Percentiles rank a stretch among this genome's conserved stretches.
phyloP scores from a whole-genome alignment of 2,329 filamentous ascomycete species.

The Pseudomassariella vexata region DNA sequence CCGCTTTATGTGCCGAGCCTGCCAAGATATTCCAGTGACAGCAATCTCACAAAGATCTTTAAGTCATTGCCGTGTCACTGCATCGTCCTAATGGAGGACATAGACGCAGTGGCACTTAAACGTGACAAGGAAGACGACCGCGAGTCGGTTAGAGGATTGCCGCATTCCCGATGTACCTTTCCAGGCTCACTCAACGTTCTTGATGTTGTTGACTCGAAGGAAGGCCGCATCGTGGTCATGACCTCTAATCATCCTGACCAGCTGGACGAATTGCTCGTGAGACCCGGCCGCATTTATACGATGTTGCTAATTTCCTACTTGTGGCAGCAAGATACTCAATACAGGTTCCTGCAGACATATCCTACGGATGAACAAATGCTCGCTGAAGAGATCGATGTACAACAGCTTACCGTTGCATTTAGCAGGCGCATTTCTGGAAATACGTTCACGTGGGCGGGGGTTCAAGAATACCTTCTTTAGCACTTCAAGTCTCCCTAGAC shows the following conservation, averaged over 20 bases:
- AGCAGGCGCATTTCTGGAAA: too few species aligned
- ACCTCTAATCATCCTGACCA: slow-evolving; percentile 65
- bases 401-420: too few species aligned
- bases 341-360: too few species aligned
- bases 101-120: slow-evolving; percentile 46
- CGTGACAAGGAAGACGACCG: slow-evolving; percentile 14
- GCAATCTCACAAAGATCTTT: slow-evolving; percentile 25
- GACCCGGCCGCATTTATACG: slow-evolving; percentile 65
- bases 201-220: slow-evolving; percentile 63
- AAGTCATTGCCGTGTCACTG: slow-evolving; percentile 24
- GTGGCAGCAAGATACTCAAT: too few species aligned
- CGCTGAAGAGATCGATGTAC: too few species aligned
- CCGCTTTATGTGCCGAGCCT: slow-evolving; percentile 61
- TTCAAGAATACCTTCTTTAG: too few species aligned
- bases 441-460: too few species aligned
- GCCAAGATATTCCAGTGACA: slow-evolving; percentile 18
- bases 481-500: too few species aligned
- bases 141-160: slow-evolving; percentile 2
- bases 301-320: too few species aligned
- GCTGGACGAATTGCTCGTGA: slow-evolving; percentile 59
- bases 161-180: slow-evolving; percentile 49
- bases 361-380: too few species aligned
- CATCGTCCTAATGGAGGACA: slow-evolving; percentile 51
- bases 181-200: slow-evolving; percentile 56
- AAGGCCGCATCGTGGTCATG: slow-evolving; percentile 64